Percentiles rank a stretch among this genome's conserved stretches.
phyloP scores from a whole-genome alignment of 192 early-diverging fungal species.

The Coemansia sp. region DNA sequence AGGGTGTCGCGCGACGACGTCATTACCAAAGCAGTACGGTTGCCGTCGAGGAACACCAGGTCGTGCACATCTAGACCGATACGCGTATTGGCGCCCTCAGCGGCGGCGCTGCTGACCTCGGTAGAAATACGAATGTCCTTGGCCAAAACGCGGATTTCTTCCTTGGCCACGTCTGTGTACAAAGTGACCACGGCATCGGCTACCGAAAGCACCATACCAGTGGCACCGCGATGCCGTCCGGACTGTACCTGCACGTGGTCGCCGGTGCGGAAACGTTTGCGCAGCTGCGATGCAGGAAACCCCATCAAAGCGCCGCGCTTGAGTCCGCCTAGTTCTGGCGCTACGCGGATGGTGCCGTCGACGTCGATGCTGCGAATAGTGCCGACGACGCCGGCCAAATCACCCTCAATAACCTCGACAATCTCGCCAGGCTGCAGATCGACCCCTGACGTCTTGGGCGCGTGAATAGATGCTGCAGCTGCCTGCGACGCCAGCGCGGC shows the following conservation, averaged over 20 bases:
- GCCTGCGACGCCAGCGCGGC: constrained; percentile 60
- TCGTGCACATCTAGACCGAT: constrained; percentile 86
- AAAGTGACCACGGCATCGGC: constrained; percentile 79
- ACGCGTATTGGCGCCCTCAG: constrained; percentile 23
- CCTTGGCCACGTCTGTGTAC: constrained; percentile 66
- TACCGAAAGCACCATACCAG: constrained; percentile 87
- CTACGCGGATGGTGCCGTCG: constrained; percentile 69
- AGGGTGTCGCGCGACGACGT: constrained; percentile 75
- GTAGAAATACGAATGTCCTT: constrained; percentile 80
- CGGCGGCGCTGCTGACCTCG: constrained; percentile 64
- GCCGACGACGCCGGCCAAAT: constrained; percentile 75
- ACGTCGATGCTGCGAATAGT: constrained; percentile 70
- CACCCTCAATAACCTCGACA: constrained; percentile 84
- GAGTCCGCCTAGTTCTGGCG: constrained; percentile 61
- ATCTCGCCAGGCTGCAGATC: constrained; percentile 77
- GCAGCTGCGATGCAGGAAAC: constrained; percentile 68
- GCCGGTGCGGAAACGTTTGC: constrained; percentile 88
- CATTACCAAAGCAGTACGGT: constrained; percentile 77
- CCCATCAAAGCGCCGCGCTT: constrained; percentile 53
- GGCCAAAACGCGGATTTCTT: constrained; percentile 84
- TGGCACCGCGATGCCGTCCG: constrained; percentile 80
- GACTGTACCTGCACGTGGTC: constrained; percentile 93
- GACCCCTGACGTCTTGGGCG: constrained; percentile 44
- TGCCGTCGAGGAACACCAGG: constrained; percentile 76
- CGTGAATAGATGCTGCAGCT: constrained; percentile 32